Evolutionary conservation across 139 green algal species (phyloP), one percentile per base, ranked within the genome.

Genomic region (Tetradesmus obliquus): DNA sequence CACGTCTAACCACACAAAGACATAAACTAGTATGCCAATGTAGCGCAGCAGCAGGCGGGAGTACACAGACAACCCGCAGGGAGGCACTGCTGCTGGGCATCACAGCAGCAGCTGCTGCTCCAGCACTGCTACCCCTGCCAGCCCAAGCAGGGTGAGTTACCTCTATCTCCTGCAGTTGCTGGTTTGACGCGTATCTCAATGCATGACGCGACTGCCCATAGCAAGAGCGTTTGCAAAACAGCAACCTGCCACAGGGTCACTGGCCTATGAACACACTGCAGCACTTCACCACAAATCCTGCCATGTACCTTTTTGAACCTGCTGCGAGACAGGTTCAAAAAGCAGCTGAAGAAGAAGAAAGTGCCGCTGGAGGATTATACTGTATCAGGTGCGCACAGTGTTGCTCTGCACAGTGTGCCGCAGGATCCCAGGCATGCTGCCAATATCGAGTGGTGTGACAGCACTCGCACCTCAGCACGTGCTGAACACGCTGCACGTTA

Each of bases 281-380:
- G 9, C 60, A 76, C 17, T 1, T 4, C 5, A 24, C 66, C 66
- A 76, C 17, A 76, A 0, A n/a, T 10, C 17, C 17, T 76, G 66
- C 17, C 17, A 13, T 24, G n/a, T 19, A n/a, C 66, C 2, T 24
- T 76, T 13, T 6, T 3, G 0, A 76, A 15, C n/a, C 0, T 71
- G 8, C 7, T 88, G 55, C 79, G 62, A 15, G n/a, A 45, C 89
- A 96, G 95, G 1, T 98, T 98, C 81, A 96, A 96, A 60, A 98
- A 98, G 88, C 94, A 98, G 84, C 89, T 98, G 24, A 98, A 97
- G 71, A 98, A 96, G 84, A 89, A 90, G 1, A 97, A 95, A 57
- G 87, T 97, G 12, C 82, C 94, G 0, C 7, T 92, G 3, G 95
- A 97, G 71, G 93, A 97, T 6, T 97, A 97, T 86, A 84, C 62